Evolutionary conservation across 2,329 filamentous ascomycete species (phyloP), one percentile per base, ranked within the genome.

Genomic region (Fusarium sp.): DNA sequence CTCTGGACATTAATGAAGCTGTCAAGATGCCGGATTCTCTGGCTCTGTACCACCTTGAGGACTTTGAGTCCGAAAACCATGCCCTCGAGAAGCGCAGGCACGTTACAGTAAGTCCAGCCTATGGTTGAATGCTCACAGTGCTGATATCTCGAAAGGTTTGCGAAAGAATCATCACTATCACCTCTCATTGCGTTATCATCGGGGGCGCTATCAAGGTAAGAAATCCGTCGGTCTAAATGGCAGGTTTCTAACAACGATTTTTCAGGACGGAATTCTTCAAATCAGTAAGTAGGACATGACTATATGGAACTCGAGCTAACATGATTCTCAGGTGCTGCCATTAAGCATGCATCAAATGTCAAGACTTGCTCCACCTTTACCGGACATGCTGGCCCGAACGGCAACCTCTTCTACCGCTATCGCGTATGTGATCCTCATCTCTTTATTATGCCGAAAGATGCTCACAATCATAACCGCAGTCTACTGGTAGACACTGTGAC

Each of bases 261-360:
- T n/a, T 14, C 0, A 61, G 48, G 38, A 54, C 0, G 20, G 36
- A 18, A 39, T 42, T 1, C n/a, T 62, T 13, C n/a, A 44, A 9
- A 18, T 44, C 1, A 61, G 28, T 36, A 24, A 28, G 38, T 24
- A 7, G 3, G 10, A n/a, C 18, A 18, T 15, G 3, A 2, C 3
- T 7, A 9, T 13, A 18, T 7, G 12, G 7, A 8, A 7, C 3
- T 2, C 13, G 0, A 8, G 15, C 36, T 42, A 44, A 61, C 13
- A 1, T 5, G 6, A 4, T 0, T 15, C 8, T 3, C 0, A 41
- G 41, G 41, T 6, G 0, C 33, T n/a, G 15, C 14, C 1, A 28
- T 45, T 8, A 59, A 63, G n/a, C 26, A 63, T 33, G 39, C 33
- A 1, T 47, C 52, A 13, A 59, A 59, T 3, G 14, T 20, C 6